Evolutionary conservation across 1,284 basidiomycete species (phyloP), one percentile per base, ranked within the genome.

Genomic region (Puccinia triticina): DNA sequence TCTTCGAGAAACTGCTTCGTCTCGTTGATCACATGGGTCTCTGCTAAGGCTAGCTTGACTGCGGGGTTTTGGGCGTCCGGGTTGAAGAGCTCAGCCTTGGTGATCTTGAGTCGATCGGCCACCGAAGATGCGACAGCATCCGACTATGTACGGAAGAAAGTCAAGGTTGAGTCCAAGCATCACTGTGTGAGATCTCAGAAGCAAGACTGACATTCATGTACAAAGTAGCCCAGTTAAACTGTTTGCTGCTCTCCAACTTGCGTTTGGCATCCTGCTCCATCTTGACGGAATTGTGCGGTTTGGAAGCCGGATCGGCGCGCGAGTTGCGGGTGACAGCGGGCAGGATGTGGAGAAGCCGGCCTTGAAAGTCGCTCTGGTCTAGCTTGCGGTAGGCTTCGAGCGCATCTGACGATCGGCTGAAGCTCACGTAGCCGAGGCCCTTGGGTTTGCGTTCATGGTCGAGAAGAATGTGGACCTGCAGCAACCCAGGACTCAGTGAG

Each of bases 221-320:
- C 83, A 98, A 87, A 89, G 94, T 93, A 67, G 92, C 92, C 96
- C 96, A 99, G 87, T 96, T 97, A 86, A 98, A 96, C 83, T 94
- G 94, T 84, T 92, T 92, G 50, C 92, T 91, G 8, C 93, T 92
- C 37, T 88, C 89, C 21, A 91, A 89, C 87, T 93, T 96, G 84
- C 91, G 89, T 87, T 93, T 92, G 61, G 90, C 88, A 61, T 88
- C 87, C 4, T 88, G 90, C 21, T 90, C 89, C 83, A 90, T 90
- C 84, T 94, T 92, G 37, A 79, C 72, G n/a, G 46, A 14, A 40
- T 75, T 75, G 32, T 67, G 53, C 26, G 23, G n/a, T 26, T 55
- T 77, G 10, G 26, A 29, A 48, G 26, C 32, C 37, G 26, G 10
- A 21, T 12, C 85, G 77, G 2, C 89, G 86, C 64, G 89, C 89